These are phyloP conservation scores for Melanomma pulvis-pyrius DNA, from an alignment of 495 filamentous ascomycete species.

Conservation along the genomic window DNA sequence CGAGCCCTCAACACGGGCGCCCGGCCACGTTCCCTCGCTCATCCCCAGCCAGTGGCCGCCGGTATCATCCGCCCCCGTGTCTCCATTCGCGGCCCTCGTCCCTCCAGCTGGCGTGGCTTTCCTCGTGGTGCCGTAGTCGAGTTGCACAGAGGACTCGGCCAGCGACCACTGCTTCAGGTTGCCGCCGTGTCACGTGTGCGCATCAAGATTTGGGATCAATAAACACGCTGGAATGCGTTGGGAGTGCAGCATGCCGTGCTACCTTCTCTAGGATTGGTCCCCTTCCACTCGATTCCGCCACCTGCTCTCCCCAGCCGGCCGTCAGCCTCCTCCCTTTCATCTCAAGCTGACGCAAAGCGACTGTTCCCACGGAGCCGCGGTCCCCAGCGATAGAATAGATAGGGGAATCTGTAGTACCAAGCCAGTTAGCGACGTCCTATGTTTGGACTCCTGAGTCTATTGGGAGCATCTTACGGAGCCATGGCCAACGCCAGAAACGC, in stretches of 20 bases:
- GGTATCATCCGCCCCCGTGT: slow-evolving; percentile 21
- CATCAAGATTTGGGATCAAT: slow-evolving; percentile 28
- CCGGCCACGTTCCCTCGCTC: slow-evolving; percentile 24
- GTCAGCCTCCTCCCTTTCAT: not conserved
- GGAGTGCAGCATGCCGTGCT: slow-evolving; percentile 30
- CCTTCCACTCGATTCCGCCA: slow-evolving; percentile 34
- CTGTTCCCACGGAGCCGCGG: slow-evolving; percentile 47
- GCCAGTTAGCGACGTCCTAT: slow-evolving; percentile 27
- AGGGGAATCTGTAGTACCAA: slow-evolving; percentile 37
- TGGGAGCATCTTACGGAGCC: slow-evolving; percentile 46
- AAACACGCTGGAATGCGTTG: slow-evolving; percentile 30
- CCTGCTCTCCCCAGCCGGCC: not conserved
- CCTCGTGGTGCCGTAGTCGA: slow-evolving; percentile 26
- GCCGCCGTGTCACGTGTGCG: slow-evolving; percentile 31
- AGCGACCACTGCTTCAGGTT: slow-evolving; percentile 32
- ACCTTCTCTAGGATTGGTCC: slow-evolving; percentile 34
- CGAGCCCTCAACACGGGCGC: not conserved
- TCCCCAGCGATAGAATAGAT: slow-evolving; percentile 50
- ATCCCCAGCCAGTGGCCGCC: slow-evolving; percentile 12
- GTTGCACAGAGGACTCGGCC: slow-evolving; percentile 21
- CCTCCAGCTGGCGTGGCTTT: slow-evolving; percentile 37
- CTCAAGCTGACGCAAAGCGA: slow-evolving; percentile 43
- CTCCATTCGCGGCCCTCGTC: slow-evolving; percentile 12
- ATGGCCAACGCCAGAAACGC: slow-evolving; percentile 50
- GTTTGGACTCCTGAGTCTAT: slow-evolving; percentile 10